phyloP scores from a whole-genome alignment of 1,284 basidiomycete genomes.

The Kalmanozyma brasiliensis region DNA sequence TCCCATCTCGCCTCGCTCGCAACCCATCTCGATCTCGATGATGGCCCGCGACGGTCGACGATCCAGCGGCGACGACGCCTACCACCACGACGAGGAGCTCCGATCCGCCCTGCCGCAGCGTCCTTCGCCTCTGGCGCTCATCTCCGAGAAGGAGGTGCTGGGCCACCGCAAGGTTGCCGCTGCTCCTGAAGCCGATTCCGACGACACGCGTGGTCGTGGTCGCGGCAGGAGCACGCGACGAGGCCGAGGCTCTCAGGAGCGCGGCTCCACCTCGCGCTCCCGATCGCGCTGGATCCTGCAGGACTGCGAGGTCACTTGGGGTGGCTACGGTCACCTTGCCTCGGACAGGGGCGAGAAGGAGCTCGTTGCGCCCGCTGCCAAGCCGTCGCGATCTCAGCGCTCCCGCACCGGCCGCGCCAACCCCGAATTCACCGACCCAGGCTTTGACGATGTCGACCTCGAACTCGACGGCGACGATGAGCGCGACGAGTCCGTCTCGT shows the following conservation, averaged over 20 bases:
- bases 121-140: slow-evolving; percentile 31
- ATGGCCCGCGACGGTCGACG: slow-evolving; percentile 22
- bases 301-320: slow-evolving; percentile 47
- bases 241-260: slow-evolving; percentile 39
- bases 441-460: slow-evolving; percentile 58
- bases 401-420: slow-evolving; percentile 8
- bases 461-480: slow-evolving; percentile 54
- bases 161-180: neutral
- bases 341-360: slow-evolving; percentile 27
- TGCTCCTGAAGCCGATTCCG: neutral
- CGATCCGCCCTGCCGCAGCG: slow-evolving; percentile 36
- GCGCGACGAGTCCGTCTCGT: slow-evolving; percentile 32
- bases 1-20: slow-evolving; percentile 38
- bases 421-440: slow-evolving; percentile 35
- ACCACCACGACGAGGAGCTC: slow-evolving; percentile 41
- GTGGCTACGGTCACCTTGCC: slow-evolving; percentile 43
- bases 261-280: slow-evolving; percentile 34
- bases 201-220: slow-evolving; percentile 16
- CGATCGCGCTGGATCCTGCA: slow-evolving; percentile 25
- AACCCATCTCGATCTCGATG: slow-evolving; percentile 41
- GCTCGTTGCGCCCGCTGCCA: neutral
- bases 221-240: slow-evolving; percentile 34
- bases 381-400: slow-evolving; percentile 17
- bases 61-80: slow-evolving; percentile 25
- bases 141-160: slow-evolving; percentile 24